phyloP scores from a whole-genome alignment of 352 stramenopile genomes.

The Thalassiosira livingstoniorum region DNA sequence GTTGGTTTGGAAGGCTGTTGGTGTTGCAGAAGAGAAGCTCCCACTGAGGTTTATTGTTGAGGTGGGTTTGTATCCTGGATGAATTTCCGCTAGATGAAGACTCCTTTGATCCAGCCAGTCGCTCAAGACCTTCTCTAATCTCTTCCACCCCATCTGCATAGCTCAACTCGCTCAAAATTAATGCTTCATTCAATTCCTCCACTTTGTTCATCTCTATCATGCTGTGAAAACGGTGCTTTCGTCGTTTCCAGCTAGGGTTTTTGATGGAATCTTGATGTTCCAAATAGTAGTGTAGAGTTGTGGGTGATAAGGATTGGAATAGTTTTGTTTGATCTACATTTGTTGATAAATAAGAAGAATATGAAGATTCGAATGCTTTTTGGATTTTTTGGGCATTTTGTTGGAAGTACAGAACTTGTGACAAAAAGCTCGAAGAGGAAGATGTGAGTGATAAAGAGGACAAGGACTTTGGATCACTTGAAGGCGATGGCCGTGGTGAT shows the following conservation, averaged over 20 bases:
- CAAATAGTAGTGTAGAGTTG: slow-evolving; percentile 71
- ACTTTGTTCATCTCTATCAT: slow-evolving; percentile 68
- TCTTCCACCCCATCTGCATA: slow-evolving; percentile 76
- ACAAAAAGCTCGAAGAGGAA: slow-evolving; percentile 29
- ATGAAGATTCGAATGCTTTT: slow-evolving; percentile 41
- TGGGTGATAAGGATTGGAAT: slow-evolving; percentile 23
- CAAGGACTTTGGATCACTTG: no score
- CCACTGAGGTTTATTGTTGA: slow-evolving; percentile 49
- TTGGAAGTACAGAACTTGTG: slow-evolving; percentile 53
- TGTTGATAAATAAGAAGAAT: slow-evolving; percentile 4
- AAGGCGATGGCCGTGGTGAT: background rate
- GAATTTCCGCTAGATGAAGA: background rate
- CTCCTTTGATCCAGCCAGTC: slow-evolving; percentile 5
- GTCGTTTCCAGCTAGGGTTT: slow-evolving; percentile 80
- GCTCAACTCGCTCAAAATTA: slow-evolving; percentile 70
- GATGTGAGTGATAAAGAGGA: background rate
- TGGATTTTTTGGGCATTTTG: slow-evolving; percentile 40
- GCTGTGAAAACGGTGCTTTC: slow-evolving; percentile 72
- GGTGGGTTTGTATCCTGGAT: background rate
- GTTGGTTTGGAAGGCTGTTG: slow-evolving; percentile 68
- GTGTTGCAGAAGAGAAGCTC: slow-evolving; percentile 75
- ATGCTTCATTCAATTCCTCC: slow-evolving; percentile 69
- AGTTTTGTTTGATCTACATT: slow-evolving; percentile 32
- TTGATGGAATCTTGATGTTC: slow-evolving; percentile 78
- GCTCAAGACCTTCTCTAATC: slow-evolving; percentile 59